Percentiles rank a stretch among this genome's conserved stretches.
phyloP scores from a whole-genome alignment of 2,329 filamentous ascomycete species.

The Juglanconis sp. region DNA sequence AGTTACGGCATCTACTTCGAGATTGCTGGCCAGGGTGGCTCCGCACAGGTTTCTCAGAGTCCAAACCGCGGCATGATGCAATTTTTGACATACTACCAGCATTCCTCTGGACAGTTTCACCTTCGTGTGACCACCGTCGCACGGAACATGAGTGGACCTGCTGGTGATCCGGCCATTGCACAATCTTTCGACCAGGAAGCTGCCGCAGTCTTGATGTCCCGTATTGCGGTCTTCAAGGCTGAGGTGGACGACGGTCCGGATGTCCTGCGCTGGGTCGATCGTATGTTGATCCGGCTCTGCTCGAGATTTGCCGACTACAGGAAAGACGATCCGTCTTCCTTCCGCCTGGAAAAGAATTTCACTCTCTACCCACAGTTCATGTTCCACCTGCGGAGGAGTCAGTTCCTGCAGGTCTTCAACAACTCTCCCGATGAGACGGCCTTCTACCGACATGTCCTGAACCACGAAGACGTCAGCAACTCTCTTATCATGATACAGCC shows the following conservation, averaged over 20 bases:
- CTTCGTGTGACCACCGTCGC: slow-evolving; percentile 93
- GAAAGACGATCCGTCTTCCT: slow-evolving; percentile 96
- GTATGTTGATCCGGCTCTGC: slow-evolving; percentile 96
- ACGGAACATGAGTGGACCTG: slow-evolving; percentile 85
- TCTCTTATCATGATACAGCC: slow-evolving; percentile 99
- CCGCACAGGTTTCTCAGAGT: slow-evolving; percentile 77
- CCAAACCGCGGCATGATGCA: slow-evolving; percentile 95
- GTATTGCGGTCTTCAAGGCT: slow-evolving; percentile 97
- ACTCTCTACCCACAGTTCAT: slow-evolving; percentile 99
- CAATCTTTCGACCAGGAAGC: slow-evolving; percentile 99
- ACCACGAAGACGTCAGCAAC: slow-evolving; percentile 95
- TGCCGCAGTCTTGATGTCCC: slow-evolving; percentile 95
- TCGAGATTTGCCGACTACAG: slow-evolving; percentile 96
- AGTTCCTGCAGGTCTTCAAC: slow-evolving; percentile 99
- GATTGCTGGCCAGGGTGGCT: slow-evolving; percentile 89
- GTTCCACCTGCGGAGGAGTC: slow-evolving; percentile 96
- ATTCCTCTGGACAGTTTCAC: slow-evolving; percentile 94
- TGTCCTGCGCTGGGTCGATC: slow-evolving; percentile 94
- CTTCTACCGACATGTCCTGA: slow-evolving; percentile 96
- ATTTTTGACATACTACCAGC: slow-evolving; percentile 97
- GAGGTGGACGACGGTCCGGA: slow-evolving; percentile 99
- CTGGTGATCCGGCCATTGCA: slow-evolving; percentile 89
- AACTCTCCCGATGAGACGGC: slow-evolving; percentile 98
- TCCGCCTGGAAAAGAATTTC: slow-evolving; percentile 97
- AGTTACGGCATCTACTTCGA: slow-evolving; percentile 98